Base-by-base conservation (phyloP, 257 asterid genomes). In the Solanum ossicruentum region DNA sequence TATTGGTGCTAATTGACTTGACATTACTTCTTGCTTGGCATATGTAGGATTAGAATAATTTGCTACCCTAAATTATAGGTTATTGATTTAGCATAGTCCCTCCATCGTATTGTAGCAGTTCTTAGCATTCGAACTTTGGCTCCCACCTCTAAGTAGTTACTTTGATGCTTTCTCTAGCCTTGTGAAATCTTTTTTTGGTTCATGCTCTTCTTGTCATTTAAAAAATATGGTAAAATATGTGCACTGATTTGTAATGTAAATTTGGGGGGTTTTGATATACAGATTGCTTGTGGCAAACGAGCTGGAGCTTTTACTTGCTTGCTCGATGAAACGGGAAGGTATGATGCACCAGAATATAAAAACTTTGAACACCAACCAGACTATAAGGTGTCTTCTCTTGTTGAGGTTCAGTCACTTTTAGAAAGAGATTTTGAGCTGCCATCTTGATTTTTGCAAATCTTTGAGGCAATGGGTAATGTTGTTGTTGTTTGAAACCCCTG, bases 311-410 rank as follows among this genome's bases (percentile, higher is more conserved):
- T 91, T 88, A 85, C 98, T 21, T 90, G 94, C 92, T 89, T 96
- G 91, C 98, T 95, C n/a, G 99, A 96, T 16, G 97, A 96, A 91
- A 93, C 97, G 10, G 98, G 98, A 88, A 89, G 93, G 84, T 96
- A 93, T 28, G 86, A 91, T 81, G 89, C 99, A 83, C 95, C 95
- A 1, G 91, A 91, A 73, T 93, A 88, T 91, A 85, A 86, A 47
- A 79, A 84, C 61, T 91, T 88, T 57, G 92, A 94, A 84, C 88
- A 83, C 73, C 90, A 96, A 90, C 98, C 98, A 57, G 99, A 96
- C 90, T 94, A 89, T 91, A 91, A 86, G 88, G 97, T 94, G 21
- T 85, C 94, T 13, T 93, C 98, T 84, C 99, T 96, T 82, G 87
- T 84, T 67, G 95, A 95, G 84, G 91, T 92, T 81, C 93, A 26